A percentile compares a stretch with the other conserved stretches of the same genome.
phyloP scores from a whole-genome alignment of 2,329 filamentous ascomycete genomes.

The Colletotrichum musicola region DNA sequence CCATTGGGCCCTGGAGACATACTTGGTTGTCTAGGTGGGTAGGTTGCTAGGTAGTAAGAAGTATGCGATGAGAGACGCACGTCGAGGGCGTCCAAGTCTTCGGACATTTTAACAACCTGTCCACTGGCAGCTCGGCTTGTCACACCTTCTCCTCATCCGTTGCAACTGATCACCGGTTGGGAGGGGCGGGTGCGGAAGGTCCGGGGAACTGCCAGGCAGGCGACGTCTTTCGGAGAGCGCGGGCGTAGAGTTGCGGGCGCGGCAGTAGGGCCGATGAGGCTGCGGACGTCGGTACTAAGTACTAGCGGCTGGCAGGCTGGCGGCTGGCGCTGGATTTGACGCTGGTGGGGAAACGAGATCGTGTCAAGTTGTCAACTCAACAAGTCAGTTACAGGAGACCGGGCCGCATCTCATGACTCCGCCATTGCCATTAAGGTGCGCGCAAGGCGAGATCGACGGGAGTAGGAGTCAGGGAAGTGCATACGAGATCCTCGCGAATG shows the following conservation, averaged over 20 bases:
- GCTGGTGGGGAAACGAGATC: background rate
- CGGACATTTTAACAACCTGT: background rate
- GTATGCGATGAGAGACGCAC: too few relatives aligned
- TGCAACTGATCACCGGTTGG: constrained; percentile 1
- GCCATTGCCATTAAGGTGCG: background rate
- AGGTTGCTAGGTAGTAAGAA: too few relatives aligned
- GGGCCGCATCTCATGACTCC: constrained; percentile 19
- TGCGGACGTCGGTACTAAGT: background rate
- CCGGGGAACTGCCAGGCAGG: constrained; percentile 7
- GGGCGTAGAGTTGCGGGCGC: constrained; percentile 35
- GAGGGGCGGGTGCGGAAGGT: constrained; percentile 12
- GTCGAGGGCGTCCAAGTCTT: background rate
- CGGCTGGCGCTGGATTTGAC: too few relatives aligned
- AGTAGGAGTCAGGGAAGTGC: background rate
- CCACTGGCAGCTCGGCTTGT: background rate
- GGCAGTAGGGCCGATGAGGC: constrained; percentile 23
- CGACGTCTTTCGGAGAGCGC: constrained; percentile 21
- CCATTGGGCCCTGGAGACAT: too few relatives aligned
- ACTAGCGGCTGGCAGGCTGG: constrained; percentile 2
- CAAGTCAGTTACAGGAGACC: constrained; percentile 9
- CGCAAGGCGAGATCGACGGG: background rate
- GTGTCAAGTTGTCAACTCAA: constrained; percentile 5
- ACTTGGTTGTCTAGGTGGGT: too few relatives aligned
- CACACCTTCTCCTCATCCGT: background rate
- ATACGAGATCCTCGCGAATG: background rate